Evolutionary conservation across 257 asterid species (phyloP), one percentile per base, ranked within the genome.

Genomic region (Craterostigma plantagineum): DNA sequence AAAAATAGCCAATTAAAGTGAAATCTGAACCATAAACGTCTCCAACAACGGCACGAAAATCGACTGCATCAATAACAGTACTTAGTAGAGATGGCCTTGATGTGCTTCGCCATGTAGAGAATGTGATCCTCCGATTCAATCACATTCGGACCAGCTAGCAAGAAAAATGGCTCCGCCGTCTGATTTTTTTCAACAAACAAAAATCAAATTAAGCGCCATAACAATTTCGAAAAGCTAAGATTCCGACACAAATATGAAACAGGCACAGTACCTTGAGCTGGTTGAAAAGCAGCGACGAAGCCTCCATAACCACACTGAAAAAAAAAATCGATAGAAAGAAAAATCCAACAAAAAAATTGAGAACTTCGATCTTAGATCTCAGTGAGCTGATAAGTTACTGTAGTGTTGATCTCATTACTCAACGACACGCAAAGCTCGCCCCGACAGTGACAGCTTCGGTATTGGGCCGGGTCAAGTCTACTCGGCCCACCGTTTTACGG

Each of bases 141-240:
- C 68, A 79, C 95, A 76, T 87, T 87, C 7, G 95, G 95, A 14
- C 93, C 98, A 8, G 95, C 93, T 52, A 87, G 64, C 46, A 86
- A 42, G 61, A 86, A 86, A 58, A 86, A 86, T 13, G 98, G 93
- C 56, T 76, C 81, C 15, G 93, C 86, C 10, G 66, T 37, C 98
- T 87, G n/a, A n/a, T n/a, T 67, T 9, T 41, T 33, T 38, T 27
- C 46, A 48, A 17, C 43, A 37, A 8, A 30, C 18, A 0, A 35
- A 48, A 53, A 33, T 35, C 16, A 7, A 8, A 30, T 8, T 55
- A 11, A 15, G 50, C 10, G 3, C 41, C n/a, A 16, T 12, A 10
- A 3, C 14, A 3, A 10, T 23, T 16, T 11, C 16, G 9, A 48
- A n/a, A n/a, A 43, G 13, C 14, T 11, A 17, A 23, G 27, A 23